Evolutionary conservation across 495 filamentous ascomycete genomes (phyloP).

Genomic region (Penicillium lagena): DNA sequence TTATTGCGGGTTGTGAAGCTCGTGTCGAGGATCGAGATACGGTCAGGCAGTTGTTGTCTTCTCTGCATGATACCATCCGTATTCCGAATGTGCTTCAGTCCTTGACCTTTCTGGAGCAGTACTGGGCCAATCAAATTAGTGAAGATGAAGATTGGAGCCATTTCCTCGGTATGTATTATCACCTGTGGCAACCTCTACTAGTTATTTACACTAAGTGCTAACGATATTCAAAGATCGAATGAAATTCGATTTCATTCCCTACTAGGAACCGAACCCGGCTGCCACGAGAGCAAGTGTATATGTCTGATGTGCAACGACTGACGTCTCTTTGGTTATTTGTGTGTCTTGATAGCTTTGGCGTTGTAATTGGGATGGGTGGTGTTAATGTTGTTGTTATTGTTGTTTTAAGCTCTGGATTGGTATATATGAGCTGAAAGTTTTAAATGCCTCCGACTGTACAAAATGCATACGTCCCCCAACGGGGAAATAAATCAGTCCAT

Average conservation of each 20-base stretch:
- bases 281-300: slow-evolving; percentile 1
- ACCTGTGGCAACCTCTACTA: background rate
- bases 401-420: background rate
- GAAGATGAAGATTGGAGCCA: slow-evolving; percentile 41
- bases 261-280: slow-evolving; percentile 12
- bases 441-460: too few relatives aligned
- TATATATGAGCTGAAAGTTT: too few relatives aligned
- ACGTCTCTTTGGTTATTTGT: slow-evolving; percentile 2
- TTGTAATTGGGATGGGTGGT: too few relatives aligned
- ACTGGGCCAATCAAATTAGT: slow-evolving; percentile 31
- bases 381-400: background rate
- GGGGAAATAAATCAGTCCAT: too few relatives aligned
- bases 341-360: too few relatives aligned
- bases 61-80: slow-evolving; percentile 37
- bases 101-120: slow-evolving; percentile 37
- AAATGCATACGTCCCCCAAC: too few relatives aligned
- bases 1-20: slow-evolving; percentile 42
- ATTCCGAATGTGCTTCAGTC: slow-evolving; percentile 42
- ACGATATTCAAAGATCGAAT: slow-evolving; percentile 31
- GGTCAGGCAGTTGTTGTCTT: slow-evolving; percentile 26
- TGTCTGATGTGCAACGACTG: slow-evolving; percentile 15
- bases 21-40: slow-evolving; percentile 31
- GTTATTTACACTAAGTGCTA: slow-evolving; percentile 3
- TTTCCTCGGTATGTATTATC: slow-evolving; percentile 29
- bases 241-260: slow-evolving; percentile 42